A percentile compares a stretch with the other conserved stretches of the same genome.
phyloP scores from a whole-genome alignment of 352 stramenopile genomes.

The Pythium sukuiense region DNA sequence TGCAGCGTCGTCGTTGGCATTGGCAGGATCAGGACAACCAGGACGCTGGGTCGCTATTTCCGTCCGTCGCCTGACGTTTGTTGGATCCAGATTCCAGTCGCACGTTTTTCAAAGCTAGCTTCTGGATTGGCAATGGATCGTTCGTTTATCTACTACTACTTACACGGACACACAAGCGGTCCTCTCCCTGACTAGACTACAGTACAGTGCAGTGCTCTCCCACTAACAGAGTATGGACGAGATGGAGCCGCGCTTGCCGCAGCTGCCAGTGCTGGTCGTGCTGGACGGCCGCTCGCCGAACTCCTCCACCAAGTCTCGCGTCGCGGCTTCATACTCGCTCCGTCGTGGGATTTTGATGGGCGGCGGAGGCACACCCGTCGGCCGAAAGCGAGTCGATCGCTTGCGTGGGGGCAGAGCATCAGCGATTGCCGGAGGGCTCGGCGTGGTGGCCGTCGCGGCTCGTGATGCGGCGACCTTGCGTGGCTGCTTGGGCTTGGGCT shows the following conservation, averaged over 20 bases:
- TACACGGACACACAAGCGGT: not conserved
- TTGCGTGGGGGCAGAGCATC: slow-evolving; percentile 7
- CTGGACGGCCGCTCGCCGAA: slow-evolving; percentile 39
- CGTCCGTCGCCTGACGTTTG: not conserved
- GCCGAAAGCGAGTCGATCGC: slow-evolving; percentile 16
- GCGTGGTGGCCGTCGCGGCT: not conserved
- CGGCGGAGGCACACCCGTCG: slow-evolving; percentile 34
- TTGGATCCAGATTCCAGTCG: not conserved
- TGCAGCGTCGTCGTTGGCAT: not conserved
- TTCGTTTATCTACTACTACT: not conserved
- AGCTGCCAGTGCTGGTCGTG: slow-evolving; percentile 54
- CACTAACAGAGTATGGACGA: slow-evolving; percentile 70
- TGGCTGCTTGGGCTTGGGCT: not conserved
- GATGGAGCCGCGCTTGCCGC: slow-evolving; percentile 60
- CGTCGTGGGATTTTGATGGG: slow-evolving; percentile 66
- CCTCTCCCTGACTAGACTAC: not conserved
- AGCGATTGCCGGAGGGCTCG: not conserved
- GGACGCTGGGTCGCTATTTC: not conserved
- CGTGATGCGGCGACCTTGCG: slow-evolving; percentile 7
- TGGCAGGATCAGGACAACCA: not conserved
- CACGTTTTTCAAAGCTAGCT: not conserved
- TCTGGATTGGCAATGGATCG: not conserved
- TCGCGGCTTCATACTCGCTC: slow-evolving; percentile 30
- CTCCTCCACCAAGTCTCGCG: slow-evolving; percentile 15
- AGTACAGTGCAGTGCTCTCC: not conserved